phyloP scores from a whole-genome alignment of 2,329 filamentous ascomycete genomes.

The Talaromyces sp. region DNA sequence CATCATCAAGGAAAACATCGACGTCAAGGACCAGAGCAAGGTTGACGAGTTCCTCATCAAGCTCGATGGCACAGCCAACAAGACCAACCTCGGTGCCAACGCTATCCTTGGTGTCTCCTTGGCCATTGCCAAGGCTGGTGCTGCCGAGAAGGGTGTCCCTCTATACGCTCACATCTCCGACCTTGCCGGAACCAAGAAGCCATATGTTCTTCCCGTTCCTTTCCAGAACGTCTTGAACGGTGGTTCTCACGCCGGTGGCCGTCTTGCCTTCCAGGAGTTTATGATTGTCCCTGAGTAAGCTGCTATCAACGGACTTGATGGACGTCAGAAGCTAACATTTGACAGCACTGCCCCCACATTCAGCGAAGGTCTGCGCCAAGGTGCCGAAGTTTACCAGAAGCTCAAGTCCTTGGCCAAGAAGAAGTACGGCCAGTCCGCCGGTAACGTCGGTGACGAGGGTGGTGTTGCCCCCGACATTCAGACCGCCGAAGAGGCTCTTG shows the following conservation, averaged over 20 bases:
- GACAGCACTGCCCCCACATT: constrained; percentile 76
- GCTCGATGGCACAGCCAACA: constrained; percentile 80
- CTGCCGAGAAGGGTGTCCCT: constrained; percentile 82
- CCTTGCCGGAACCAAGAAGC: constrained; percentile 85
- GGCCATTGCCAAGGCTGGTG: constrained; percentile 82
- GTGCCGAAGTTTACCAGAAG: constrained; percentile 96
- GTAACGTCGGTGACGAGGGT: constrained; percentile 99
- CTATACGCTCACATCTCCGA: constrained; percentile 86
- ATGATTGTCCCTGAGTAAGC: constrained; percentile 83
- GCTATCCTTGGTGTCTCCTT: constrained; percentile 81
- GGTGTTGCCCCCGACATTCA: constrained; percentile 99
- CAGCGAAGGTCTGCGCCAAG: constrained; percentile 93
- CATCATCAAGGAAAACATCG: constrained; percentile 75
- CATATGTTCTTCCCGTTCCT: constrained; percentile 82
- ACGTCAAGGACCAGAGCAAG: constrained; percentile 81
- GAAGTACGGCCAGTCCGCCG: constrained; percentile 98
- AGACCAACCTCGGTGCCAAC: constrained; percentile 83
- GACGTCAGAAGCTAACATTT: constrained; percentile 1
- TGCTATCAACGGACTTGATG: background rate
- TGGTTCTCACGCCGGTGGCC: constrained; percentile 94
- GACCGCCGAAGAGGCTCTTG: constrained; percentile 91
- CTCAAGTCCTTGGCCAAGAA: constrained; percentile 97
- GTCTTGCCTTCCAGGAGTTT: constrained; percentile 92
- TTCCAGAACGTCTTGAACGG: constrained; percentile 95
- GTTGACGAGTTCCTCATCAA: constrained; percentile 81